Conservation (phyloP, 345 rosid species). For the Salix purpurea region DNA sequence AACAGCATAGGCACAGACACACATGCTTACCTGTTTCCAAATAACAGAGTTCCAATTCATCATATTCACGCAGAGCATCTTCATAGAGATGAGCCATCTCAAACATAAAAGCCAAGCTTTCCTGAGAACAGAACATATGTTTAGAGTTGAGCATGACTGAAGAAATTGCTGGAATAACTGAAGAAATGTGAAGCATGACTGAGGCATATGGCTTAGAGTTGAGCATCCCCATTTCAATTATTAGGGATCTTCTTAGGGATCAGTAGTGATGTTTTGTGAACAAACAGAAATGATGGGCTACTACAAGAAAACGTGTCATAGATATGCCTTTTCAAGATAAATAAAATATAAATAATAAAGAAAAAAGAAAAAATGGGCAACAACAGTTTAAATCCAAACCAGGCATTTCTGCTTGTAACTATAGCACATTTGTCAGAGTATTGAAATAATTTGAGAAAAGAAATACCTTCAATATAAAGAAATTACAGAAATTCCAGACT, state of each 20-base stretch:
- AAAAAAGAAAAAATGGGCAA: not conserved
- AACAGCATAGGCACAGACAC: no score
- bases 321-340: conserved; percentile 14
- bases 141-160: conserved; percentile 7
- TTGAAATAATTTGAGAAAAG: conserved; percentile 23
- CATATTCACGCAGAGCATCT: conserved; percentile 95
- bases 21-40: conserved; percentile 69
- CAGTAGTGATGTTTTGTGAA: not conserved
- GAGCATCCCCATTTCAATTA: not conserved
- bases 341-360: not conserved
- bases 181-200: conserved; percentile 18
- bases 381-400: not conserved
- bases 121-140: conserved; percentile 46
- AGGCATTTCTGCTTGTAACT: conserved; percentile 12
- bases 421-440: conserved; percentile 10
- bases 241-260: not conserved
- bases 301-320: not conserved
- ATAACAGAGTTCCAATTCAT: conserved; percentile 91
- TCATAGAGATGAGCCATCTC: conserved; percentile 96
- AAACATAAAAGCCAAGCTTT: conserved; percentile 97
- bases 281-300: not conserved
- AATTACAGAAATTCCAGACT: conserved; percentile 93
- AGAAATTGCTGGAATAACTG: conserved; percentile 12
- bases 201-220: conserved; percentile 3
- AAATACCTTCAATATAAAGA: conserved; percentile 89